Evolutionary conservation across 495 filamentous ascomycete genomes (phyloP).

Genomic region (Trichoderma erinaceum): DNA sequence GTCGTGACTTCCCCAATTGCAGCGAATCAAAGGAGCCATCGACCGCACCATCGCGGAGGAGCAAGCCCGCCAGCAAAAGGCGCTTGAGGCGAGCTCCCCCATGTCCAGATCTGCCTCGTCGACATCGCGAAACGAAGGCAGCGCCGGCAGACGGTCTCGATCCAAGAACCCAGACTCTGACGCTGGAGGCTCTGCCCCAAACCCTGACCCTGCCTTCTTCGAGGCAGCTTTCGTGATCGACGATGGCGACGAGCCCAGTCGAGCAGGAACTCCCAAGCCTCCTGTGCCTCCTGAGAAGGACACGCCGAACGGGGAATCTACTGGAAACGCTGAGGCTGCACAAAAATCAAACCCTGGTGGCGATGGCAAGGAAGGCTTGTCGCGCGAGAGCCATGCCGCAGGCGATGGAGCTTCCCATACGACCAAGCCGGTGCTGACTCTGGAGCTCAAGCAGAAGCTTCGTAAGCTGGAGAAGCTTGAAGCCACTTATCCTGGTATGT

Average conservation of each 20-base stretch:
- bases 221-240: conserved; percentile 77
- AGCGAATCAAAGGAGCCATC: conserved; percentile 83
- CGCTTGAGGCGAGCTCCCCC: conserved; percentile 25
- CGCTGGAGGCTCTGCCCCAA: conserved; percentile 39
- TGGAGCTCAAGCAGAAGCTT: conserved; percentile 64
- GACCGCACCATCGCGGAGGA: conserved; percentile 84
- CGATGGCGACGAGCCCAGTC: conserved; percentile 55
- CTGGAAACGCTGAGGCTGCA: conserved; percentile 25
- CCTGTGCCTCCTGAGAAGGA: conserved; percentile 28
- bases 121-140: conserved; percentile 31
- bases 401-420: conserved; percentile 16
- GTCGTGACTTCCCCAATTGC: background rate
- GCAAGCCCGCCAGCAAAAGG: conserved; percentile 63
- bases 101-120: conserved; percentile 39
- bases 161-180: conserved; percentile 45
- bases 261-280: conserved; percentile 48
- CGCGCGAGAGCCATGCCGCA: conserved; percentile 9
- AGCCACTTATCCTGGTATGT: conserved; percentile 71
- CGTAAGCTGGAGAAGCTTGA: conserved; percentile 83
- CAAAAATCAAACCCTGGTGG: conserved; percentile 13
- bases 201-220: conserved; percentile 78
- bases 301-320: conserved; percentile 26
- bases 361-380: background rate
- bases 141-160: conserved; percentile 37
- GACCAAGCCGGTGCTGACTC: conserved; percentile 53